phyloP scores from a whole-genome alignment of 1,284 basidiomycete genomes.

The Trichosporon ovoides region DNA sequence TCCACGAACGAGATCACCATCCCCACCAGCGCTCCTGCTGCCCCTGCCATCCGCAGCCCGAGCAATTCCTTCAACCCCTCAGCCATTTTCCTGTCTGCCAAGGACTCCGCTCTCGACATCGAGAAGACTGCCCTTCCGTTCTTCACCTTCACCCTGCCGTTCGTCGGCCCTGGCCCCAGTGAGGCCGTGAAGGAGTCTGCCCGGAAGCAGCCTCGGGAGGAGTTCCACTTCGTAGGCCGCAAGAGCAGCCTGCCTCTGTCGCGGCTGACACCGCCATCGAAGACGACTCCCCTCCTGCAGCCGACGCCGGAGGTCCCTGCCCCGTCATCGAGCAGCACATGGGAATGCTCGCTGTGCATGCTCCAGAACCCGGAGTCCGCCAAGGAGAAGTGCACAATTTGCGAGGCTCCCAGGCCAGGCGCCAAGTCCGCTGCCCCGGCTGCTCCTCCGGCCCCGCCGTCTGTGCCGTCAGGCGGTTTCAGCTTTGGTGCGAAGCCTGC shows the following conservation, averaged over 20 bases:
- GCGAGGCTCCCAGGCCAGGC: conserved; percentile 49
- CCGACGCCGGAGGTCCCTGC: background rate
- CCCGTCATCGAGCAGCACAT: conserved; percentile 33
- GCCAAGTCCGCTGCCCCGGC: background rate
- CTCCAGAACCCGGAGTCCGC: conserved; percentile 52
- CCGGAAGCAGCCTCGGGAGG: background rate
- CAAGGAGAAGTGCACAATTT: conserved; percentile 54
- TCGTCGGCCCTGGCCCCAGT: conserved; percentile 11
- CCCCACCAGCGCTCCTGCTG: background rate
- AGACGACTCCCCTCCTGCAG: background rate
- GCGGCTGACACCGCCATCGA: background rate
- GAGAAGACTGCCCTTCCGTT: conserved; percentile 34
- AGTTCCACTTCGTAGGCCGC: conserved; percentile 18
- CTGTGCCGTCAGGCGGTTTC: background rate
- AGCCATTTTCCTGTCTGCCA: conserved; percentile 32
- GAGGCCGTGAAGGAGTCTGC: conserved; percentile 19
- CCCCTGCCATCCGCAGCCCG: background rate
- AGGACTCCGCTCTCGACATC: conserved; percentile 36
- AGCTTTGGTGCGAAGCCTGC: background rate
- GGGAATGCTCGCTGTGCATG: conserved; percentile 54
- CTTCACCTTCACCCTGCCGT: conserved; percentile 27
- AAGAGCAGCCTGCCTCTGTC: background rate
- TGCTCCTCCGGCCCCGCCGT: background rate
- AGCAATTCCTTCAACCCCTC: conserved; percentile 9
- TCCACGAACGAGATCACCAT: background rate